phyloP scores from a whole-genome alignment of 2,329 filamentous ascomycete species.

The Alternaria brassicicola region DNA sequence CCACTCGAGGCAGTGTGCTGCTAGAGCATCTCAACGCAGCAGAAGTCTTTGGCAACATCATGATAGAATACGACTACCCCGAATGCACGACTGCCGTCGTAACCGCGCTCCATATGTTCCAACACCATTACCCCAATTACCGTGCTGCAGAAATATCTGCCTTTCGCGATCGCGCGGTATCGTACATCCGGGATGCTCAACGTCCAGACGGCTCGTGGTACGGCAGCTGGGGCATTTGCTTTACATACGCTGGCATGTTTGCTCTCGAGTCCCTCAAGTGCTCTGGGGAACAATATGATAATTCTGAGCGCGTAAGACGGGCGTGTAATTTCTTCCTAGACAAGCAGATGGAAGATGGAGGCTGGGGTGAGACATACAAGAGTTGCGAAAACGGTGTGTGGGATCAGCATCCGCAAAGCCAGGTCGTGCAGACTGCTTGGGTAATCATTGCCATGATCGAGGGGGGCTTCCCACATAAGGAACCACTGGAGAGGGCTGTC shows the following conservation, averaged over 20 bases:
- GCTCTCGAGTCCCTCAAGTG: constrained; percentile 84
- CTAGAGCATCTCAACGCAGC: constrained; percentile 91
- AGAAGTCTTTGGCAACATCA: constrained; percentile 95
- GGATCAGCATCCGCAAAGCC: constrained; percentile 76
- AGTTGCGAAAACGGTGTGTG: constrained; percentile 80
- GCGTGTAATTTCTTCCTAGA: constrained; percentile 87
- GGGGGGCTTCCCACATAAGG: constrained; percentile 77
- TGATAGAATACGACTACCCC: constrained; percentile 98
- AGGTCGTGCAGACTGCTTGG: constrained; percentile 96
- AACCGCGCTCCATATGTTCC: constrained; percentile 83
- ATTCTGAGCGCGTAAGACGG: constrained; percentile 70
- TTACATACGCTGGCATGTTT: constrained; percentile 97
- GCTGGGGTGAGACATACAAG: constrained; percentile 95
- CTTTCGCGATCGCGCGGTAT: constrained; percentile 75
- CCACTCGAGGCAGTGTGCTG: constrained; percentile 74
- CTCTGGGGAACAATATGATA: constrained; percentile 81
- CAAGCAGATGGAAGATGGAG: constrained; percentile 85
- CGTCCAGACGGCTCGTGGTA: constrained; percentile 91
- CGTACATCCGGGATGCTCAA: constrained; percentile 83
- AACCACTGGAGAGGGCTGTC: constrained; percentile 74
- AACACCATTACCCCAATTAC: constrained; percentile 80
- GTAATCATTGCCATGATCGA: constrained; percentile 81
- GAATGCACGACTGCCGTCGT: constrained; percentile 97
- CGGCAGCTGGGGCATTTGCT: constrained; percentile 97
- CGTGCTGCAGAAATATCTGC: constrained; percentile 73